phyloP scores from a whole-genome alignment of 176 grass and related monocot genomes.

The Chloris gayana region DNA sequence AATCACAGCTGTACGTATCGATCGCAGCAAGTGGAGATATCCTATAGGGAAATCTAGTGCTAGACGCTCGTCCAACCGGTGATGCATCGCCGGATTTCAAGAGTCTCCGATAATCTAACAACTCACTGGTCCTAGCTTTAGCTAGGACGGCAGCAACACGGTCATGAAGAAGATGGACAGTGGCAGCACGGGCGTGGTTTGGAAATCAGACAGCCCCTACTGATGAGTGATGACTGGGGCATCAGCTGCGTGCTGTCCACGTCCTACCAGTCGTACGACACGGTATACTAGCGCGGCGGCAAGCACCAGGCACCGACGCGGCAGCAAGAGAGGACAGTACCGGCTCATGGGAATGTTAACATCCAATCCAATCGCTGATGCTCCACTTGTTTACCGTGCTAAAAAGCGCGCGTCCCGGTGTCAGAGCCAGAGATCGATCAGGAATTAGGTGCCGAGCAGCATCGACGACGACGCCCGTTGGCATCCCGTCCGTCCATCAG shows the following conservation, averaged over 20 bases:
- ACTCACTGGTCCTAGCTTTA: not conserved
- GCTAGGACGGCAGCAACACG: not conserved
- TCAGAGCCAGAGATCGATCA: not conserved
- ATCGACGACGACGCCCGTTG: not conserved
- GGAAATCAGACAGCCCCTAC: not conserved
- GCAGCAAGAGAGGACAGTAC: too few species aligned
- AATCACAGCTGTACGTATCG: too few species aligned
- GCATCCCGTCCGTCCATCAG: not conserved
- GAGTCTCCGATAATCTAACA: not conserved
- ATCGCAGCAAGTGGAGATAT: not conserved
- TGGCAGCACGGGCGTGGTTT: not conserved
- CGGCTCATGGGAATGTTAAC: too few species aligned
- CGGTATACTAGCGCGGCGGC: not conserved
- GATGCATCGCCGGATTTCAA: not conserved
- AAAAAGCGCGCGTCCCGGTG: not conserved
- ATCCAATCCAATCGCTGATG: too few species aligned
- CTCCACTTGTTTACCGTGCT: not conserved
- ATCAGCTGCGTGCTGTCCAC: not conserved
- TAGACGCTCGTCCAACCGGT: too few species aligned
- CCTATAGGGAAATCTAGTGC: too few species aligned
- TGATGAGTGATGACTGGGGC: too few species aligned
- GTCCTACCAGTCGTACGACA: slow-evolving; percentile 5
- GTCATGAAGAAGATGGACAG: not conserved
- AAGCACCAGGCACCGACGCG: slow-evolving; percentile 12
- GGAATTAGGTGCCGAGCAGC: slow-evolving; percentile 27